These are phyloP conservation scores for Citrus trifoliata DNA, from an alignment of 345 rosid genomes.

Conservation along the genomic window DNA sequence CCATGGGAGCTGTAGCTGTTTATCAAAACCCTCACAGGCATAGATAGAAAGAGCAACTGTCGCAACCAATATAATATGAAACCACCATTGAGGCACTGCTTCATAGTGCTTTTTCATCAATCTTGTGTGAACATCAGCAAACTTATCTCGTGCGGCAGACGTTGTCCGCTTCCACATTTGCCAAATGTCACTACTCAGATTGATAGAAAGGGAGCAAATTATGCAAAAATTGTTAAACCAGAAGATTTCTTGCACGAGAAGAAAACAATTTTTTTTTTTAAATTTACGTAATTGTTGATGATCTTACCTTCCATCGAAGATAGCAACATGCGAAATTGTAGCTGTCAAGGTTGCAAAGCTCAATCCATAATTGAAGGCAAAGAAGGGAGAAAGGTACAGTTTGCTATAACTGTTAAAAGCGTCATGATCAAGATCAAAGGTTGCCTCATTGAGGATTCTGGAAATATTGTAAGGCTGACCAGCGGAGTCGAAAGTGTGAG, in stretches of 20 bases:
- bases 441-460: constrained; percentile 41
- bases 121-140: constrained; percentile 64
- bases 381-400: constrained; percentile 54
- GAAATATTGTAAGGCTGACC: constrained; percentile 55
- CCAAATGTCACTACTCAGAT: constrained; percentile 12
- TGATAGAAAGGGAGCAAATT: not conserved
- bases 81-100: constrained; percentile 54
- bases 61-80: constrained; percentile 21
- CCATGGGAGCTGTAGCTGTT: constrained; percentile 49
- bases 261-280: not conserved
- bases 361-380: constrained; percentile 65
- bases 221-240: not conserved
- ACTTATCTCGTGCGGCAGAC: constrained; percentile 28
- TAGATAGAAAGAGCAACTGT: constrained; percentile 31
- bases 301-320: constrained; percentile 54
- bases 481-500: constrained; percentile 38
- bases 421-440: constrained; percentile 37
- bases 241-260: not conserved
- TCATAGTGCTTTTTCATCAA: constrained; percentile 62
- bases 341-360: constrained; percentile 56
- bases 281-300: not conserved
- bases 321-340: constrained; percentile 63
- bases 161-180: constrained; percentile 39
- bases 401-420: constrained; percentile 59
- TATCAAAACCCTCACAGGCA: constrained; percentile 45